A percentile compares a stretch with the other conserved stretches of the same genome.
These are phyloP conservation scores for Vitis cinerea DNA, from an alignment of 164 flowering plant genomes.

Conservation along the genomic window DNA sequence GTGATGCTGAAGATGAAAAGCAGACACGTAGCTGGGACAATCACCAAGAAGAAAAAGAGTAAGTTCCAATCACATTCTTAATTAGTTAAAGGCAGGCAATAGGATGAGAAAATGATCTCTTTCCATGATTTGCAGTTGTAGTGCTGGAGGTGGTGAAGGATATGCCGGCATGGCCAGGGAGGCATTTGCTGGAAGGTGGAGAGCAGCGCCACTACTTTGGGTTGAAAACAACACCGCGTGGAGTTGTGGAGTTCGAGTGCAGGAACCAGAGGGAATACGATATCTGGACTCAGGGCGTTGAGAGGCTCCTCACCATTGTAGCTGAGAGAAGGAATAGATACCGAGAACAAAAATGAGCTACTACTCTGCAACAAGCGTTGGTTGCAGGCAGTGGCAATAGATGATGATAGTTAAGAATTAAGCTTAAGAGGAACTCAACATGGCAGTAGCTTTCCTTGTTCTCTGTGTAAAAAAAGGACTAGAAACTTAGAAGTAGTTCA, in stretches of 20 bases:
- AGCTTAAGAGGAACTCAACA: too few relatives aligned
- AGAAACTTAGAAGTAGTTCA: neutral
- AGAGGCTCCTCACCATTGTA: slow-evolving; percentile 48
- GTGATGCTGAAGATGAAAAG: slow-evolving; percentile 78
- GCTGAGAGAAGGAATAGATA: slow-evolving; percentile 33
- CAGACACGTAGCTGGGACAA: slow-evolving; percentile 54
- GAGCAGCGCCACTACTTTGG: slow-evolving; percentile 70
- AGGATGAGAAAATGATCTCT: neutral
- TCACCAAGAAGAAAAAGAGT: slow-evolving; percentile 80
- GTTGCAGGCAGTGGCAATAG: too few relatives aligned
- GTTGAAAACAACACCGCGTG: slow-evolving; percentile 44
- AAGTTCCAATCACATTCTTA: neutral
- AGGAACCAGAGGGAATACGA: slow-evolving; percentile 55
- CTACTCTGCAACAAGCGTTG: too few relatives aligned
- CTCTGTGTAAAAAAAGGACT: neutral
- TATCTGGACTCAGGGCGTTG: slow-evolving; percentile 65
- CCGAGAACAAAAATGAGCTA: neutral
- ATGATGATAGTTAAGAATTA: neutral
- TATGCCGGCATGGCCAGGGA: slow-evolving; percentile 69
- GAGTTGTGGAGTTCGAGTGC: slow-evolving; percentile 71
- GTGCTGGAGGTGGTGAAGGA: slow-evolving; percentile 57
- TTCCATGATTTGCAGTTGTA: slow-evolving; percentile 37
- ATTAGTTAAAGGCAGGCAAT: too few relatives aligned
- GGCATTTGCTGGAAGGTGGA: slow-evolving; percentile 50
- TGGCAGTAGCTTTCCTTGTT: neutral